Base-by-base conservation (phyloP, 345 rosid species). In the Heritiera littoralis region DNA sequence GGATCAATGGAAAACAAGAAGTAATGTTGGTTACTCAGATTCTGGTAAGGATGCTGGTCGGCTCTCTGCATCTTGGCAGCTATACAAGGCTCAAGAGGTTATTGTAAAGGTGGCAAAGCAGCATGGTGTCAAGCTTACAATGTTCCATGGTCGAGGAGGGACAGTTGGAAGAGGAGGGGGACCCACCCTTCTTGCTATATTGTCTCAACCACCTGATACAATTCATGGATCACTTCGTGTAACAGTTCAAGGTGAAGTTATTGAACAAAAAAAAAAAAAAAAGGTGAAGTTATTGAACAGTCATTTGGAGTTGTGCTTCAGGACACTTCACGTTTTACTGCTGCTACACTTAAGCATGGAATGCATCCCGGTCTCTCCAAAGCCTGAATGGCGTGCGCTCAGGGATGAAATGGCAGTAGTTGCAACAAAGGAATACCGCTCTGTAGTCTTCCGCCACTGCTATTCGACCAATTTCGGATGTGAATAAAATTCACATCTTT, bases 81-180 rank as follows among this genome's bases (percentile, higher is more conserved):
- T 95, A 46, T 95, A 91, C 79, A 95, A 93, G 87, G 88, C 97
- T 20, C 99, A 95, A 83, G 99, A 94, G 81, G 98, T 93, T 79
- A 95, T 95, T 6, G 89, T 95, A 68, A 88, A 90, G 83, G 99
- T 94, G 4, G 98, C 99, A 1, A 95, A 95, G 86, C 79, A 90
- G 70, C 91, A 45, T 35, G 97, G 98, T 20, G 88, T 95, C 23
- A 95, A 95, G 86, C 97, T 93, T 46, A 94, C 95, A 0, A 95
- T 95, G 98, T 95, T 95, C 81, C 99, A 95, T 61, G 99, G 99
- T n/a, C 90, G 99, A 81, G 99, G 99, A 60, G 99, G 99, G 49
- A 95, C 99, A 0, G 98, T 95, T 9, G 99, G 99, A 65, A 83
- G 99, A 84, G 99, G 99, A 73, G 99, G 99, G 3, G 98, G 99